Percentiles rank a stretch among this genome's conserved stretches.
Evolutionary conservation across 345 rosid species (phyloP).

Genomic region (Barbarea vulgaris): DNA sequence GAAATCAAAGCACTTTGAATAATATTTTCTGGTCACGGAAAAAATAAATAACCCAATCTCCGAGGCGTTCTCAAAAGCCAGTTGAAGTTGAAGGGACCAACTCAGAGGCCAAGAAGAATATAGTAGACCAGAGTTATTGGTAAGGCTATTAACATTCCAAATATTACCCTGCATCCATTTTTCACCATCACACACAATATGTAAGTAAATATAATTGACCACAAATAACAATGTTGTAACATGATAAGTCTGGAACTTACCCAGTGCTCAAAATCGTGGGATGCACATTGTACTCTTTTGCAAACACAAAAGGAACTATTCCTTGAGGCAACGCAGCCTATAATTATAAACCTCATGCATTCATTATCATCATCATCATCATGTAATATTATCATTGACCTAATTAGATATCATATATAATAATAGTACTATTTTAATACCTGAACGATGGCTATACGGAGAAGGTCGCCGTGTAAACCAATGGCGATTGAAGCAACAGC

Average conservation of each 20-base stretch:
- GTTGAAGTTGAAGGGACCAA: conserved; percentile 17
- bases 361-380: background rate
- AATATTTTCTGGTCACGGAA: conserved; percentile 26
- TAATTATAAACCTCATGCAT: background rate
- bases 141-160: conserved; percentile 94
- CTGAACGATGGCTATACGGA: conserved; percentile 93
- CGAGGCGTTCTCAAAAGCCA: conserved; percentile 38
- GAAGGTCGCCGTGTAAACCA: conserved; percentile 82
- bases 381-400: background rate
- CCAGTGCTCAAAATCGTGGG: conserved; percentile 84
- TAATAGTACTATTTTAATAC: conserved; percentile 50
- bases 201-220: background rate
- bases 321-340: conserved; percentile 92
- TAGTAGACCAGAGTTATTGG: conserved; percentile 94
- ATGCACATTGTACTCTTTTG: conserved; percentile 88
- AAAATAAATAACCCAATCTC: conserved; percentile 29
- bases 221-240: background rate
- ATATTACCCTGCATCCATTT: conserved; percentile 76
- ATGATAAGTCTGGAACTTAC: conserved; percentile 43
- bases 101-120: conserved; percentile 78
- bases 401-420: too few relatives aligned
- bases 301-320: conserved; percentile 89
- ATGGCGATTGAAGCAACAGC: conserved; percentile 81
- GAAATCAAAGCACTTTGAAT: conserved; percentile 31
- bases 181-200: conserved; percentile 19